These are phyloP conservation scores for Nigrograna mackinnonii DNA, from an alignment of 2,329 filamentous ascomycete genomes.

Conservation along the genomic window DNA sequence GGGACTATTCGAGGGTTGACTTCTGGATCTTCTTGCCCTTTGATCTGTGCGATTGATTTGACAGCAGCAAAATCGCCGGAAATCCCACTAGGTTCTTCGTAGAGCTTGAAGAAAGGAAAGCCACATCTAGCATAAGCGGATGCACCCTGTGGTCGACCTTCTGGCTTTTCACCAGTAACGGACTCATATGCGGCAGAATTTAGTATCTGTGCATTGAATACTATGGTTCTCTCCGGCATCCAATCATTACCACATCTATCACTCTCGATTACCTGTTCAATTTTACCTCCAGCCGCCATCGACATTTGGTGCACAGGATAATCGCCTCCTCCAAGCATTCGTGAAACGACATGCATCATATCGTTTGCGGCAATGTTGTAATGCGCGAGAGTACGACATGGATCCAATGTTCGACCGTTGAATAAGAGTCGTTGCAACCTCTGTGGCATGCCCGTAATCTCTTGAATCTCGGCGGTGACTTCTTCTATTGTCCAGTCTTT, in stretches of 20 bases:
- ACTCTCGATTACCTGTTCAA: slow-evolving; percentile 42
- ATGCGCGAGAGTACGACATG: slow-evolving; percentile 78
- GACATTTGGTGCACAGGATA: too few species aligned
- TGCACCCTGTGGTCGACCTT: slow-evolving; percentile 38
- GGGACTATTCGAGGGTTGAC: too few species aligned
- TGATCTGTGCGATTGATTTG: slow-evolving; percentile 28
- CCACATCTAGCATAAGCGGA: slow-evolving; percentile 35
- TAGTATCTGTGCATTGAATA: slow-evolving; percentile 47
- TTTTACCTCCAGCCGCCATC: slow-evolving; percentile 45
- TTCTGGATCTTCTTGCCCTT: slow-evolving; percentile 13
- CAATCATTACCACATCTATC: slow-evolving; percentile 22
- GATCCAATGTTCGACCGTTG: slow-evolving; percentile 90
- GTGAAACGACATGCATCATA: too few species aligned
- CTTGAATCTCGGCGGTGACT: slow-evolving; percentile 91
- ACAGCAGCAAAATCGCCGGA: slow-evolving; percentile 27
- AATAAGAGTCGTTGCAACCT: slow-evolving; percentile 95
- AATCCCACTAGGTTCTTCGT: slow-evolving; percentile 30
- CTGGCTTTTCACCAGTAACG: slow-evolving; percentile 41
- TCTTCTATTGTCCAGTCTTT: slow-evolving; percentile 85
- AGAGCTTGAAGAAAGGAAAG: slow-evolving; percentile 42
- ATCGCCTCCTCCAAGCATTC: too few species aligned
- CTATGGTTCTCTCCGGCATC: slow-evolving; percentile 14
- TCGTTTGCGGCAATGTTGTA: slow-evolving; percentile 96
- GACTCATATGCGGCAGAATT: slow-evolving; percentile 38
- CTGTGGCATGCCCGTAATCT: slow-evolving; percentile 91